A percentile compares a stretch with the other conserved stretches of the same genome.
phyloP scores from a whole-genome alignment of 2,329 filamentous ascomycete genomes.

The Coleophoma crateriformis region DNA sequence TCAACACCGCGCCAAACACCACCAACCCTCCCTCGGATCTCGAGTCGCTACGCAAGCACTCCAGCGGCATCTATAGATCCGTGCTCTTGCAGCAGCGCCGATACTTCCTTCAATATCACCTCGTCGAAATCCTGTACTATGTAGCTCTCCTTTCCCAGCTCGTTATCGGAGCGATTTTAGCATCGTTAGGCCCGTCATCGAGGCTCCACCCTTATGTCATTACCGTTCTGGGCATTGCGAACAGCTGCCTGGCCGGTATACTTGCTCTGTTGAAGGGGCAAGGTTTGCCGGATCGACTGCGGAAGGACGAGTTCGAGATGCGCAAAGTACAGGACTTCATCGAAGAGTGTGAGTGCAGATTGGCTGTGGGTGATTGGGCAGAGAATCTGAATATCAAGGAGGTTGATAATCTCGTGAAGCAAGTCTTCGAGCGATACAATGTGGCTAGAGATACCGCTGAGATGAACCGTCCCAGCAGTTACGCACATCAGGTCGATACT shows the following conservation, averaged over 20 bases:
- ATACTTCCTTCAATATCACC: slow-evolving; percentile 27
- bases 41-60: slow-evolving; percentile 10
- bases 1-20: slow-evolving; percentile 6
- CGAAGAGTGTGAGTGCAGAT: slow-evolving; percentile 45
- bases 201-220: slow-evolving; percentile 45
- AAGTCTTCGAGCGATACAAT: slow-evolving; percentile 20
- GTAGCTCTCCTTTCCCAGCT: slow-evolving; percentile 38
- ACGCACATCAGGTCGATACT: slow-evolving; percentile 15
- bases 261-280: slow-evolving; percentile 49
- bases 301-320: slow-evolving; percentile 40
- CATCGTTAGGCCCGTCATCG: slow-evolving; percentile 37
- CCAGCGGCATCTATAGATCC: slow-evolving; percentile 30
- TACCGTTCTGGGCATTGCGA: slow-evolving; percentile 54
- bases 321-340: slow-evolving; percentile 45
- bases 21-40: slow-evolving; percentile 7
- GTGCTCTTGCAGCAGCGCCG: slow-evolving; percentile 28
- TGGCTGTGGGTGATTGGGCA: slow-evolving; percentile 17
- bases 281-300: slow-evolving; percentile 40
- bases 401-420: slow-evolving; percentile 13
- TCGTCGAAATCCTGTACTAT: slow-evolving; percentile 34
- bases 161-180: slow-evolving; percentile 40
- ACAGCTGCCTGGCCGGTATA: slow-evolving; percentile 57
- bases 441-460: slow-evolving; percentile 19
- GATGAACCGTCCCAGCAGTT: slow-evolving; percentile 19
- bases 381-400: slow-evolving; percentile 11